Percentiles rank a stretch among this genome's conserved stretches.
These are phyloP conservation scores for Solanum chiquidenum DNA, from an alignment of 257 asterid species.

Conservation along the genomic window DNA sequence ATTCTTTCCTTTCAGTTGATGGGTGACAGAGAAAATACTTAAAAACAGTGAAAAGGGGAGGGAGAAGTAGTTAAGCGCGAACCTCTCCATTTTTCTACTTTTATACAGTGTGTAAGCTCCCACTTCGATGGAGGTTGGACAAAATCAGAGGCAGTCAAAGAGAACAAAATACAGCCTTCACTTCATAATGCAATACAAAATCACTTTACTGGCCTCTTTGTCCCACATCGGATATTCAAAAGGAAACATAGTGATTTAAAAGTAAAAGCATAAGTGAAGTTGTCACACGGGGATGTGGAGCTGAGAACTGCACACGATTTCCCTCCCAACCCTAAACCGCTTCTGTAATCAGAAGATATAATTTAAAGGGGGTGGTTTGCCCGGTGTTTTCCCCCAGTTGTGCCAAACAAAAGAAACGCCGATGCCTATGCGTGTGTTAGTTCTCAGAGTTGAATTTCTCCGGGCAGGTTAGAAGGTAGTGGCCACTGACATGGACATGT, in stretches of 20 bases:
- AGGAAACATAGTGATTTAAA: neutral
- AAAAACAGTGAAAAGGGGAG: neutral
- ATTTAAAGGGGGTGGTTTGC: neutral
- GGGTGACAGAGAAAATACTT: neutral
- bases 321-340: neutral
- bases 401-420: neutral
- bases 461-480: neutral
- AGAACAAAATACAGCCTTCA: neutral
- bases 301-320: neutral
- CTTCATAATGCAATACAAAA: neutral
- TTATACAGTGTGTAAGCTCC: neutral
- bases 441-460: neutral
- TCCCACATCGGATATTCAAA: neutral
- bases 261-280: fast-evolving
- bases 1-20: neutral
- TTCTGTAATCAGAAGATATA: neutral
- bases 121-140: neutral
- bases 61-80: neutral
- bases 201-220: neutral
- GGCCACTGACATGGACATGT: neutral
- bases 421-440: neutral
- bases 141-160: neutral
- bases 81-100: neutral
- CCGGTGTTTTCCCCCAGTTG: neutral
- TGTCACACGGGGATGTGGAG: neutral